Conservation (phyloP, 2,329 filamentous ascomycete genomes). For the Sclerotinia nivalis region DNA sequence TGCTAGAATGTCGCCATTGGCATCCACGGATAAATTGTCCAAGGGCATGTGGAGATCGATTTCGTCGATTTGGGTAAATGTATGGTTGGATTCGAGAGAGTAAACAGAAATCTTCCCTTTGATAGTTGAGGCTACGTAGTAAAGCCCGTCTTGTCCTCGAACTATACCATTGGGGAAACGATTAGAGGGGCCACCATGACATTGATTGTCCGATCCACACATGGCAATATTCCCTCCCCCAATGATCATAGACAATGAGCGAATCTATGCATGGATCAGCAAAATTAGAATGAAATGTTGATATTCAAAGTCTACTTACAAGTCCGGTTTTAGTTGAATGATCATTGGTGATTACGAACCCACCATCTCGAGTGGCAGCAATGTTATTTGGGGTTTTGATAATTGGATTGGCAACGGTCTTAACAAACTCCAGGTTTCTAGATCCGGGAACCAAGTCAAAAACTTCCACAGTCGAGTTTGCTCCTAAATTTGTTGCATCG, state of each 20-base stretch:
- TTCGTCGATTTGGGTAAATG: constrained; percentile 30
- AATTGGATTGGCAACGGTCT: constrained; percentile 38
- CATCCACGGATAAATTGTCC: constrained; percentile 44
- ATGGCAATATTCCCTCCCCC: constrained; percentile 40
- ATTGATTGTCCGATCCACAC: constrained; percentile 27
- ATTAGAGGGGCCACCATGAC: background rate
- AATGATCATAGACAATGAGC: constrained; percentile 32
- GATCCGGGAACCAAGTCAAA: constrained; percentile 39
- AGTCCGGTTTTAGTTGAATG: constrained; percentile 37
- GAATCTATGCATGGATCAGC: background rate
- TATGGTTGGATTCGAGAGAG: constrained; percentile 13
- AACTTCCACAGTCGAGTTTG: constrained; percentile 44
- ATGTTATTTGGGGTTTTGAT: constrained; percentile 43
- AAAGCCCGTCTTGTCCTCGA: constrained; percentile 38
- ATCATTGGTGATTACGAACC: constrained; percentile 44
- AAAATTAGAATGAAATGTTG: background rate
- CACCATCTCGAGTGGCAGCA: constrained; percentile 40
- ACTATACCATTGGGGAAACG: constrained; percentile 42
- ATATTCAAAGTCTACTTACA: background rate
- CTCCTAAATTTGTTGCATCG: constrained; percentile 39
- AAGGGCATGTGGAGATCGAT: constrained; percentile 40
- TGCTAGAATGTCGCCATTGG: constrained; percentile 42
- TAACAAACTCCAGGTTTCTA: constrained; percentile 39
- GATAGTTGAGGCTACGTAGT: constrained; percentile 41
- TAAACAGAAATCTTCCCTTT: background rate